Evolutionary conservation across 768 basidiomycete species (phyloP).

Genomic region (Krasilnikovozyma curviuscula): DNA sequence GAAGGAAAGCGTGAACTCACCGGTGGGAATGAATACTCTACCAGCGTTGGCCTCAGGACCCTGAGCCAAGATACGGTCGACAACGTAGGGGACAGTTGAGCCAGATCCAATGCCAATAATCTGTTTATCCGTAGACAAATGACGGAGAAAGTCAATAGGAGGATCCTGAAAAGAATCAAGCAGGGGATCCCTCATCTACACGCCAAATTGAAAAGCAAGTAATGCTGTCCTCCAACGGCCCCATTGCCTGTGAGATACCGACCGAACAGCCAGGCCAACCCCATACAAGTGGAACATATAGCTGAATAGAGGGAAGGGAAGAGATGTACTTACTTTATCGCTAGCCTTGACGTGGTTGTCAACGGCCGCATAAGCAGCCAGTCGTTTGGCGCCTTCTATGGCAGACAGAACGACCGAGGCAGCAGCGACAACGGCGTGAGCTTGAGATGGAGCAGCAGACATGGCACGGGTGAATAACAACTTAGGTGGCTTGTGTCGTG

Average conservation of each 20-base stretch:
- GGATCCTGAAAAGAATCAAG: too few species aligned
- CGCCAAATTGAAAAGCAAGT: not conserved
- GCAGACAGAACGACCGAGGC: conserved; percentile 5
- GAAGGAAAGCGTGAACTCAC: conserved; percentile 28
- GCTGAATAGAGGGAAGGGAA: not conserved
- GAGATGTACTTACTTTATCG: conserved; percentile 41
- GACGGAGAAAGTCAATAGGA: too few species aligned
- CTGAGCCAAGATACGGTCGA: conserved; percentile 78
- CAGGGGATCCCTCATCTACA: not conserved
- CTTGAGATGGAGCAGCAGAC: too few species aligned
- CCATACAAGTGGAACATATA: not conserved
- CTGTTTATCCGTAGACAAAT: conserved; percentile 33
- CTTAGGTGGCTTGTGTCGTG: too few species aligned
- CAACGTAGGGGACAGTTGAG: conserved; percentile 84
- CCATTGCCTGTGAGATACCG: too few species aligned
- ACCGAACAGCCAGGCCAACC: too few species aligned
- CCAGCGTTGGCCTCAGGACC: conserved; percentile 52
- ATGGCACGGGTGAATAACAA: too few species aligned
- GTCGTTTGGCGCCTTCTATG: conserved; percentile 65
- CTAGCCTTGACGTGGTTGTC: conserved; percentile 66
- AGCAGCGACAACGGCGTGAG: not conserved
- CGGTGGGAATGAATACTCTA: conserved; percentile 78
- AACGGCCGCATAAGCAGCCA: conserved; percentile 87
- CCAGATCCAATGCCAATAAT: conserved; percentile 69
- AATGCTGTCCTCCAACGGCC: too few species aligned